Percentiles rank a stretch among this genome's conserved stretches.
Evolutionary conservation across 768 basidiomycete species (phyloP).

Genomic region (Boletales sp.): DNA sequence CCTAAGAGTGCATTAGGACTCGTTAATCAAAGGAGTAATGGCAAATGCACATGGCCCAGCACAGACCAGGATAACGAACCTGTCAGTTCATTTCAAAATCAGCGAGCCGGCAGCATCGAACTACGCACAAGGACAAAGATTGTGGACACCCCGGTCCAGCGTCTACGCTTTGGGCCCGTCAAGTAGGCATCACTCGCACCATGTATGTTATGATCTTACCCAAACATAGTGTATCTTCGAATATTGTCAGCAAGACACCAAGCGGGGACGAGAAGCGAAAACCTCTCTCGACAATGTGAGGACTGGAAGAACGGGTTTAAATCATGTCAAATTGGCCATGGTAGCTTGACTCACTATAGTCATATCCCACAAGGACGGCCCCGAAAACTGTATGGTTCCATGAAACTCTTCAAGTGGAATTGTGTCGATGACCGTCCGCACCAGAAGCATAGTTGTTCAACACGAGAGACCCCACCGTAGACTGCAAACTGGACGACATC

Average conservation of each 20-base stretch:
- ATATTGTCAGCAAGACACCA: neutral
- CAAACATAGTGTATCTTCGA: constrained; percentile 3
- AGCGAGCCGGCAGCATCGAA: too few relatives aligned
- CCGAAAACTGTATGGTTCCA: neutral
- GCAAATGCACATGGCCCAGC: constrained; percentile 1
- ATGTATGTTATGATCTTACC: neutral
- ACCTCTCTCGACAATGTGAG: neutral
- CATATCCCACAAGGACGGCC: neutral
- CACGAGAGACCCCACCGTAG: neutral
- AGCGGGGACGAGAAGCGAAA: neutral
- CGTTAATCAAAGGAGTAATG: neutral
- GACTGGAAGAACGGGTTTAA: constrained; percentile 20
- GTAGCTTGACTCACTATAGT: neutral
- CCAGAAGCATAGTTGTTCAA: constrained; percentile 1
- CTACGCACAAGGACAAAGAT: neutral
- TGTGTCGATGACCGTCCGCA: neutral
- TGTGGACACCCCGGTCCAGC: constrained; percentile 1
- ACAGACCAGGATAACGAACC: constrained; percentile 3
- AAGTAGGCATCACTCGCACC: neutral
- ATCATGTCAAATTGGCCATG: neutral
- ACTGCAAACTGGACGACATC: constrained; percentile 1
- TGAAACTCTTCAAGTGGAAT: neutral
- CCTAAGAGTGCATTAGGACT: neutral
- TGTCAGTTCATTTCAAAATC: neutral
- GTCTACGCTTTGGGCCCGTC: neutral